These are phyloP conservation scores for Fusarium sp. DNA, from an alignment of 2,329 filamentous ascomycete genomes.

Conservation along the genomic window DNA sequence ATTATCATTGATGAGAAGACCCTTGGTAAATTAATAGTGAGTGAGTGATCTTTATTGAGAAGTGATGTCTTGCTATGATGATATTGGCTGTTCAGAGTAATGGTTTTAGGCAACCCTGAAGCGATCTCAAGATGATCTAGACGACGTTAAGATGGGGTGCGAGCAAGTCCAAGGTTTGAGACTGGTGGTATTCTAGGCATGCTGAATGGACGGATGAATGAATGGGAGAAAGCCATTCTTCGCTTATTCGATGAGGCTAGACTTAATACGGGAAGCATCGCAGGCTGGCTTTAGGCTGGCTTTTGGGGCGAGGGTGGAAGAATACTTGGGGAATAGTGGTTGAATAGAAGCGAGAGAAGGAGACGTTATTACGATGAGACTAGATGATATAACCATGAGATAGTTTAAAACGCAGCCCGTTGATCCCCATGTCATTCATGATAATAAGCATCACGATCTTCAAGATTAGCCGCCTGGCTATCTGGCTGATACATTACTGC, in stretches of 20 bases:
- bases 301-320: not conserved
- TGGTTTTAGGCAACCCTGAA: not conserved
- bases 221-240: conserved; percentile 15
- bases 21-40: not conserved
- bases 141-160: not conserved
- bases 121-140: conserved; percentile 20
- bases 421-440: not conserved
- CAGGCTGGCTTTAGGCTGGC: not conserved
- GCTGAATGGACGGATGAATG: conserved; percentile 18
- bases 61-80: conserved; percentile 13
- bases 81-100: not conserved
- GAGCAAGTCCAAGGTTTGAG: conserved; percentile 11
- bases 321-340: not conserved
- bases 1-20: conserved; percentile 1
- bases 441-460: conserved; percentile 4
- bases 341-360: not conserved
- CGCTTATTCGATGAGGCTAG: conserved; percentile 12
- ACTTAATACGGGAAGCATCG: conserved; percentile 25
- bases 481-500: not conserved
- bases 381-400: not conserved
- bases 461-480: not conserved
- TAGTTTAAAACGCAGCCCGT: not conserved
- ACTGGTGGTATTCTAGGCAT: not conserved
- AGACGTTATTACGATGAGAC: not conserved
- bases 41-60: not conserved